A percentile compares a stretch with the other conserved stretches of the same genome.
Evolutionary conservation across 2,329 filamentous ascomycete genomes (phyloP).

Genomic region (Hymenoscyphus albidus): DNA sequence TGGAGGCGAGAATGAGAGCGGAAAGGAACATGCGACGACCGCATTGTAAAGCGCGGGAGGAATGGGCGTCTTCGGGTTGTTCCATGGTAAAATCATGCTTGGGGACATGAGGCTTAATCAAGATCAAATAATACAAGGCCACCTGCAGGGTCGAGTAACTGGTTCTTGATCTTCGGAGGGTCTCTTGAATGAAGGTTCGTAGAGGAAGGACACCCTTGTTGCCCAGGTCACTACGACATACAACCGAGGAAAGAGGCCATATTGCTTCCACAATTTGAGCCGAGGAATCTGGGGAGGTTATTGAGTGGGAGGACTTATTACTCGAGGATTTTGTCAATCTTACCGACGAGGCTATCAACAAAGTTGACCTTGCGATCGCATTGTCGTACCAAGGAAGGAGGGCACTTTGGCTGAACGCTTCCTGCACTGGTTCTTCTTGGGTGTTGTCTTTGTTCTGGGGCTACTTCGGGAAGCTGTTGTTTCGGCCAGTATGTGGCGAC

Average conservation of each 20-base stretch:
- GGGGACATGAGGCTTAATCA: conserved; percentile 88
- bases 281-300: conserved; percentile 71
- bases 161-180: conserved; percentile 85
- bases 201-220: conserved; percentile 79
- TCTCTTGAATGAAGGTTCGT: conserved; percentile 96
- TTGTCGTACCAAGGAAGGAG: conserved; percentile 78
- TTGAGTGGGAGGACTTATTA: conserved; percentile 36
- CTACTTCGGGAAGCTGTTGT: conserved; percentile 42
- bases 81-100: conserved; percentile 82
- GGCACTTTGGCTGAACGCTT: conserved; percentile 54
- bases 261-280: conserved; percentile 97
- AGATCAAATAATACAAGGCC: conserved; percentile 89
- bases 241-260: conserved; percentile 85
- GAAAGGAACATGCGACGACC: conserved; percentile 96
- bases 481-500: conserved; percentile 34
- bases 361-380: conserved; percentile 91
- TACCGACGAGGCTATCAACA: conserved; percentile 96
- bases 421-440: conserved; percentile 55
- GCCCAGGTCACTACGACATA: conserved; percentile 68
- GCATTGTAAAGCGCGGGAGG: conserved; percentile 81
- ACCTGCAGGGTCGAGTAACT: conserved; percentile 98
- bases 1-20: conserved; percentile 90
- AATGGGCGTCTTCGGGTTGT: conserved; percentile 68
- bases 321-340: conserved; percentile 43
- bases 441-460: conserved; percentile 61